Percentiles rank a stretch among this genome's conserved stretches.
Evolutionary conservation across 805 yeast genomes (phyloP).

Genomic region (Yarrowia sp.): DNA sequence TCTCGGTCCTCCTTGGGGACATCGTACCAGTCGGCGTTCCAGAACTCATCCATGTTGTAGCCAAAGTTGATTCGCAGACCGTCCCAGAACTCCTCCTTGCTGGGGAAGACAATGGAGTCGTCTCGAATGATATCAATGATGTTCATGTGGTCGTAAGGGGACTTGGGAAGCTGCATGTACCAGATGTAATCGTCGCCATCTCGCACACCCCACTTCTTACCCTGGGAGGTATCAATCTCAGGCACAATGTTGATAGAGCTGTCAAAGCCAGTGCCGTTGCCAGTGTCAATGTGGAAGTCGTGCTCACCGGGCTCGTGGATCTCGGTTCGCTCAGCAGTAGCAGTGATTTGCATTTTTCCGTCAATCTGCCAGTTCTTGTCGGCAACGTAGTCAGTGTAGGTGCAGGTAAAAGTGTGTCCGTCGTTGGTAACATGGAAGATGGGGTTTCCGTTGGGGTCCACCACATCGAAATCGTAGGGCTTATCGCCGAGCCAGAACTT

Average conservation of each 20-base stretch:
- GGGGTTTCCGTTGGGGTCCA: background rate
- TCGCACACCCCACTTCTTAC: background rate
- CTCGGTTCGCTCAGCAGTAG: constrained; percentile 8
- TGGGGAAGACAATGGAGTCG: background rate
- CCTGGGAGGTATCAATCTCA: background rate
- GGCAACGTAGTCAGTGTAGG: background rate
- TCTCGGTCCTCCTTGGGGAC: background rate
- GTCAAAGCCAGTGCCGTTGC: background rate
- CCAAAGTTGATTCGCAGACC: background rate
- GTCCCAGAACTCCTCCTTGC: background rate
- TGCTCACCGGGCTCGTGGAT: background rate
- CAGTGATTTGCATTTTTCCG: background rate
- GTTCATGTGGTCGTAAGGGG: background rate
- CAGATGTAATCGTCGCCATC: background rate
- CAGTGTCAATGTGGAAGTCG: background rate
- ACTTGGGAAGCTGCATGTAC: constrained; percentile 1
- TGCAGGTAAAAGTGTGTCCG: background rate
- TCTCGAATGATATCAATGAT: background rate
- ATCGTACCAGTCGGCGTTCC: background rate
- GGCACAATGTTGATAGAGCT: background rate
- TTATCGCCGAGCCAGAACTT: background rate
- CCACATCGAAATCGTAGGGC: constrained; percentile 15
- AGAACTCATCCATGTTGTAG: background rate
- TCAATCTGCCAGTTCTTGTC: constrained; percentile 5
- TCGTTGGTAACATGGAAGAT: constrained; percentile 8